A percentile compares a stretch with the other conserved stretches of the same genome.
Conservation (phyloP, 306 rosid species). For the Astragalus glycyphyllos region DNA sequence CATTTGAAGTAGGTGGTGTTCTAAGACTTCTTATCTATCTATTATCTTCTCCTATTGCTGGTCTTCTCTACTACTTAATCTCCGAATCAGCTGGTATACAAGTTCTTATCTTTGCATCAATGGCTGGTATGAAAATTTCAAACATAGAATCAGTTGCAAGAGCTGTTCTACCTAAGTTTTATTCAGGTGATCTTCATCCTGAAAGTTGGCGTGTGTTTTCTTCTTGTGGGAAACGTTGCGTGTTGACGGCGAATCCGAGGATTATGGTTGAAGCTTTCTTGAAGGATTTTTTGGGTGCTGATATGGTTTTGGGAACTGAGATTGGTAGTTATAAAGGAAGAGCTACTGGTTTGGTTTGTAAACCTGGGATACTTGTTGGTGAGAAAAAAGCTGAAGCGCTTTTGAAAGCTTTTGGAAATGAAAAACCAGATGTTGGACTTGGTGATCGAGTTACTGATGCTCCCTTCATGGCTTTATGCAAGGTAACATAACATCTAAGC, state of each 20-base stretch:
- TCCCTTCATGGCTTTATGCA: constrained; percentile 80
- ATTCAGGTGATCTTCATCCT: constrained; percentile 61
- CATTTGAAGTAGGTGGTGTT: constrained; percentile 82
- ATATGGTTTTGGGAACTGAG: constrained; percentile 75
- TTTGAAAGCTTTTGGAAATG: constrained; percentile 53
- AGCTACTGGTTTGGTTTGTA: constrained; percentile 69
- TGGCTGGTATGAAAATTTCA: constrained; percentile 61
- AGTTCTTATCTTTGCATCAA: constrained; percentile 63
- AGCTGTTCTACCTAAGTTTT: constrained; percentile 84
- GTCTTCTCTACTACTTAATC: constrained; percentile 67
- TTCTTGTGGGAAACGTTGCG: constrained; percentile 65
- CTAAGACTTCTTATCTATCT: constrained; percentile 68
- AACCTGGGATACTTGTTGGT: constrained; percentile 72
- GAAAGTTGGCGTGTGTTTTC: constrained; percentile 80
- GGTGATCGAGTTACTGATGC: constrained; percentile 79
- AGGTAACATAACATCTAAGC: constrained; percentile 49
- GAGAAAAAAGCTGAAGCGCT: constrained; percentile 66
- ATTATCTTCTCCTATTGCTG: constrained; percentile 70
- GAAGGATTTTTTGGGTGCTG: constrained; percentile 74
- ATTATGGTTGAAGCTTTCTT: constrained; percentile 82
- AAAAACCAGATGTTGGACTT: constrained; percentile 68
- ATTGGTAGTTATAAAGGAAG: constrained; percentile 55
- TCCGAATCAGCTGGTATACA: constrained; percentile 82
- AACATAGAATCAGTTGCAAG: constrained; percentile 74
- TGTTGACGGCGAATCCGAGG: constrained; percentile 77